Evolutionary conservation across 2,329 filamentous ascomycete genomes (phyloP).

Genomic region (Exophiala lecanii-corni): DNA sequence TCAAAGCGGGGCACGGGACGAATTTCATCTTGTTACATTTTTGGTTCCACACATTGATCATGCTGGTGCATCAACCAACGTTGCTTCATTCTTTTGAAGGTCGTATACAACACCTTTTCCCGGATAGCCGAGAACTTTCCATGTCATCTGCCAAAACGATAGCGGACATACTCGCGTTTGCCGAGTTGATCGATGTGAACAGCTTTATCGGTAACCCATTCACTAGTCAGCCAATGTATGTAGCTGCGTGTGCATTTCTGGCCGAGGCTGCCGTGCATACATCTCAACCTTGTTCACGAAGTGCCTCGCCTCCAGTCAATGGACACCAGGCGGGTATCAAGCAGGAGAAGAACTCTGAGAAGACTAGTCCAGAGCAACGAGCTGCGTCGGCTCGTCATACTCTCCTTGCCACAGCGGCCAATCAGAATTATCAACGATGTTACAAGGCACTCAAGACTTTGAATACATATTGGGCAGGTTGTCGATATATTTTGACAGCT

Average conservation of each 20-base stretch:
- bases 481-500: conserved; percentile 80
- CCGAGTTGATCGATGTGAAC: conserved; percentile 77
- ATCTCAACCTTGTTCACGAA: conserved; percentile 58
- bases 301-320: conserved; percentile 46
- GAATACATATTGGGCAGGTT: conserved; percentile 81
- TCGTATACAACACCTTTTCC: conserved; percentile 65
- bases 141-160: conserved; percentile 92
- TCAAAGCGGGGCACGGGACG: conserved; percentile 73
- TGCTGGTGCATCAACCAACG: conserved; percentile 51
- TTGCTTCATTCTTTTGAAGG: conserved; percentile 71
- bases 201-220: conserved; percentile 86
- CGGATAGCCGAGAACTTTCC: conserved; percentile 73
- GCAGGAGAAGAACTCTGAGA: conserved; percentile 2
- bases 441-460: conserved; percentile 77
- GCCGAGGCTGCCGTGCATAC: conserved; percentile 74
- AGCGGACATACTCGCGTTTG: conserved; percentile 80
- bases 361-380: conserved; percentile 8
- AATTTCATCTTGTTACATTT: conserved; percentile 84
- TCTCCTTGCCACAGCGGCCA: conserved; percentile 72
- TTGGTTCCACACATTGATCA: conserved; percentile 29
- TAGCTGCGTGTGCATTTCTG: conserved; percentile 82
- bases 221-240: conserved; percentile 85
- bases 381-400: conserved; percentile 57
- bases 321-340: conserved; percentile 3
- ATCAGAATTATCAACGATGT: conserved; percentile 81